Percentiles rank a stretch among this genome's conserved stretches.
Evolutionary conservation across 106 monocot genomes (phyloP).

Genomic region (Dioscorea dumetorum): DNA sequence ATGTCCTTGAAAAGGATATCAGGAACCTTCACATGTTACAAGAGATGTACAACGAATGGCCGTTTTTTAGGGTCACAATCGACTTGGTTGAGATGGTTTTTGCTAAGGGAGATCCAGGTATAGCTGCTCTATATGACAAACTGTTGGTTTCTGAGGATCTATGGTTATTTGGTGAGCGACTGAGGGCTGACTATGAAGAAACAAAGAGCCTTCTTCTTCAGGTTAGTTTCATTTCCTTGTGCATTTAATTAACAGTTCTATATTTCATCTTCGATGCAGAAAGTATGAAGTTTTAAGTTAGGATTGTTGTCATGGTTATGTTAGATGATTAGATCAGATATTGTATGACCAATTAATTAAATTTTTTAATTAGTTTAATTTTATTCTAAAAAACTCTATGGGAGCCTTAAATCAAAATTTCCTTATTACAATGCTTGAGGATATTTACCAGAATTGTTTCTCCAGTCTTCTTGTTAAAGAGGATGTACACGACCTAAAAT

Average conservation of each 20-base stretch:
- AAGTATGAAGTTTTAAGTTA: no score
- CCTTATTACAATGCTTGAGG: no score
- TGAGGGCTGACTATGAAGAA: slow-evolving; percentile 69
- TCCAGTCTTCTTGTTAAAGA: no score
- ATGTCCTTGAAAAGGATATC: slow-evolving; percentile 58
- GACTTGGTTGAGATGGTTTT: slow-evolving; percentile 99
- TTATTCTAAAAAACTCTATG: no score
- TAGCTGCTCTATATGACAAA: slow-evolving; percentile 90
- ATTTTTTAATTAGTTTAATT: no score
- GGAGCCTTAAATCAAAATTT: no score
- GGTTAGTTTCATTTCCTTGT: slow-evolving; percentile 28
- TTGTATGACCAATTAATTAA: no score
- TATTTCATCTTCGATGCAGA: no score
- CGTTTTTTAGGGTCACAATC: slow-evolving; percentile 94
- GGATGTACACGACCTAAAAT: no score
- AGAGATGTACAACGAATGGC: slow-evolving; percentile 98
- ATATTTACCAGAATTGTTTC: no score
- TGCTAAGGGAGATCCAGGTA: slow-evolving; percentile 91
- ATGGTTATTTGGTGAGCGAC: slow-evolving; percentile 63
- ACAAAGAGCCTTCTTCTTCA: slow-evolving; percentile 90
- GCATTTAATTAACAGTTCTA: neutral
- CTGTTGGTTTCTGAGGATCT: slow-evolving; percentile 82
- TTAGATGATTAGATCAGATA: no score
- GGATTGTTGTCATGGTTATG: no score
- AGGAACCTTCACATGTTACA: slow-evolving; percentile 59